phyloP scores from a whole-genome alignment of 176 grass and related monocot genomes.

The Rhynchospora pubera region DNA sequence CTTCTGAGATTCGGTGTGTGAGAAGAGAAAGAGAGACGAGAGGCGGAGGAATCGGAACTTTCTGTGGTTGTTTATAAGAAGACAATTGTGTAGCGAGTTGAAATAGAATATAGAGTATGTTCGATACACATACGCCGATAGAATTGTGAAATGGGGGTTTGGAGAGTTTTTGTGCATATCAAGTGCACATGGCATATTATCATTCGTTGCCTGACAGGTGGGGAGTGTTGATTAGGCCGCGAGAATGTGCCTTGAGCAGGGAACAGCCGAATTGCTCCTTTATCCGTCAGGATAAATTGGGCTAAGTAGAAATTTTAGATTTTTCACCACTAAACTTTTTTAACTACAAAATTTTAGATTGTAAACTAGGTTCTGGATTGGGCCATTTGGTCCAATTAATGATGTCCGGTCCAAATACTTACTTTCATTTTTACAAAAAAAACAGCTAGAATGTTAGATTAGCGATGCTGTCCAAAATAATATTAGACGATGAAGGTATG shows the following conservation, averaged over 20 bases:
- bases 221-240: not conserved
- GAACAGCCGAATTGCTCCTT: not conserved
- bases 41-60: not conserved
- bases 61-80: not conserved
- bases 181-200: not conserved
- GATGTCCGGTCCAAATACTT: no score
- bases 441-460: no score
- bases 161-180: not conserved
- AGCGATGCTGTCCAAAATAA: no score
- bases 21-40: not conserved
- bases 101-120: rapidly evolving
- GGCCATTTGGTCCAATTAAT: no score
- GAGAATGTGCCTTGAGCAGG: not conserved
- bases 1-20: conserved; percentile 1
- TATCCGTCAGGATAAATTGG: not conserved
- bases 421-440: no score
- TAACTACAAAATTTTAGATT: no score
- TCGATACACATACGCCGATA: not conserved
- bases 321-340: no score
- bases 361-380: no score
- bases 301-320: not conserved
- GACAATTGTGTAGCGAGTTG: not conserved
- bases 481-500: no score
- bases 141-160: not conserved
- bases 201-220: not conserved